Conservation (phyloP, 2,329 filamentous ascomycete genomes). For the Calonectria pauciramosa region DNA sequence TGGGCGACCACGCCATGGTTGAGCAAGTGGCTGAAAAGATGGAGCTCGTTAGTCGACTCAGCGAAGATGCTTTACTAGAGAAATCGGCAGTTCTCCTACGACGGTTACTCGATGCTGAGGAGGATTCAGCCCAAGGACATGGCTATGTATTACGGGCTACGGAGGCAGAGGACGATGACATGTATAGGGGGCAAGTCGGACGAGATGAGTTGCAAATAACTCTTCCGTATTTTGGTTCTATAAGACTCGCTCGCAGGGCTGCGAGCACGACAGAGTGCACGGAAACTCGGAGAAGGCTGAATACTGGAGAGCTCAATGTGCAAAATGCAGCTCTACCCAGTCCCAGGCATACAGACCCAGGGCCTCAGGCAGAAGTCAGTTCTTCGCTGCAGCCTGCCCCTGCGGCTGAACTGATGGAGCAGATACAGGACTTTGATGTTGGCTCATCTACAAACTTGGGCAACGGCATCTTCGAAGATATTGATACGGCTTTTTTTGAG, state of each 20-base stretch:
- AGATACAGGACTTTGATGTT: not conserved
- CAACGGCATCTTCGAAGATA: not conserved
- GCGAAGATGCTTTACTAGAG: not conserved
- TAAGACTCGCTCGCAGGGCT: not conserved
- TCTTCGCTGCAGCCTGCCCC: not conserved
- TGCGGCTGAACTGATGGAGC: too few relatives aligned
- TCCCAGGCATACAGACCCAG: not conserved
- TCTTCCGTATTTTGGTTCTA: conserved; percentile 1
- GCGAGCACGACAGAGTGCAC: not conserved
- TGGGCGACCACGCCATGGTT: conserved; percentile 17
- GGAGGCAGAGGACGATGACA: not conserved
- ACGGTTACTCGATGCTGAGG: not conserved
- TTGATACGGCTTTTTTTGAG: not conserved
- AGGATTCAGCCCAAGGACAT: not conserved
- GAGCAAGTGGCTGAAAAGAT: conserved; percentile 20
- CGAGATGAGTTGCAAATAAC: not conserved
- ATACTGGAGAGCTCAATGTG: not conserved
- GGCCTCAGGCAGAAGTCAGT: not conserved
- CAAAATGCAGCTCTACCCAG: not conserved
- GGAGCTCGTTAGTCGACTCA: not conserved
- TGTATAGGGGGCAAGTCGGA: not conserved
- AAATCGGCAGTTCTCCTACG: not conserved
- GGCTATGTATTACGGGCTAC: not conserved
- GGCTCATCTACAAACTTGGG: not conserved
- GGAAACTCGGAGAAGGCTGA: too few relatives aligned